Conservation (phyloP, 805 yeast species). For the Candida tibetensis region DNA sequence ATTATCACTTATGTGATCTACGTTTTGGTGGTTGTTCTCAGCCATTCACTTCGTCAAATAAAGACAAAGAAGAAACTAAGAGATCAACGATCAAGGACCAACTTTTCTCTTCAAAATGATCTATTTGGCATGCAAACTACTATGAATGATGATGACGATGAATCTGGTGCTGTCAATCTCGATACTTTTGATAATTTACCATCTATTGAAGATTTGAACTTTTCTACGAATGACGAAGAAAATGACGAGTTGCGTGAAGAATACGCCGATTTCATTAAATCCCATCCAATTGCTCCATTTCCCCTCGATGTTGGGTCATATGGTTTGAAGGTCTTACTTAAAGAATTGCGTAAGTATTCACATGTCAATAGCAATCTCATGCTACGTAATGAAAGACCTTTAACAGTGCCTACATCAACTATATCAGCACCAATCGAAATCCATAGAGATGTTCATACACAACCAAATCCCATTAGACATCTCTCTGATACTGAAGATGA, state of each 20-base stretch:
- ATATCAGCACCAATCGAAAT: slow-evolving; percentile 1
- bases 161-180: slow-evolving; percentile 12
- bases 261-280: slow-evolving; percentile 8
- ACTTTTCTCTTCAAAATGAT: slow-evolving; percentile 12
- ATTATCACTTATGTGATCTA: slow-evolving; percentile 55
- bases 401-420: slow-evolving; percentile 11
- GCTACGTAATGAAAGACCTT: slow-evolving; percentile 11
- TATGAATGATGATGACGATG: slow-evolving; percentile 11
- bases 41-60: slow-evolving; percentile 19
- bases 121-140: not conserved
- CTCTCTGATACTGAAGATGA: no score
- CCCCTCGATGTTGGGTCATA: slow-evolving; percentile 22
- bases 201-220: slow-evolving; percentile 23
- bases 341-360: slow-evolving; percentile 31
- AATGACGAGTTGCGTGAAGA: slow-evolving; percentile 2
- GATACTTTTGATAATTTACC: slow-evolving; percentile 24
- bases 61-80: slow-evolving; percentile 12
- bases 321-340: slow-evolving; percentile 31
- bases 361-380: slow-evolving; percentile 8
- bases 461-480: no score
- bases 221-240: not conserved
- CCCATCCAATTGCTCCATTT: not conserved
- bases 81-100: slow-evolving; percentile 23
- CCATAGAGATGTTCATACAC: no score
- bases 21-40: slow-evolving; percentile 41